Evolutionary conservation across 345 rosid species (phyloP), one percentile per base, ranked within the genome.

Genomic region (Gossypium raimondii): DNA sequence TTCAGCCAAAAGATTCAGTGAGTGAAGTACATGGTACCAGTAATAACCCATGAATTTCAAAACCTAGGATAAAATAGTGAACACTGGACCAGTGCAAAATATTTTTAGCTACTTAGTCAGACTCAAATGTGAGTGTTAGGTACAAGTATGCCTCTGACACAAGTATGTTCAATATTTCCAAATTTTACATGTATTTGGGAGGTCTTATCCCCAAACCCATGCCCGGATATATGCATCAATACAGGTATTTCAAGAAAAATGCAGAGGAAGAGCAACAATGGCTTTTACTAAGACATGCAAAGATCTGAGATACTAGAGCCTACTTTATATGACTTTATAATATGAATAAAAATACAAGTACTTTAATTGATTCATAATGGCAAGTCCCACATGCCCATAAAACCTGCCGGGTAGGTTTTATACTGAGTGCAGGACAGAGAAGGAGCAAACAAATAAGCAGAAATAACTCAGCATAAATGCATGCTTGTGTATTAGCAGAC

Each of bases 321-420:
- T 66, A 22, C 4, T 20, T 66, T 20, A 3, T 12, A 67, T 14
- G n/a, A 67, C 6, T 67, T 47, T 8, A 2, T 2, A 7, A 7
- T 12, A 9, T 12, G 4, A 2, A 11, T 0, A 45, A 52, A 18
- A 18, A n/a, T 7, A 11, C 7, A 47, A 22, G 25, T 12, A 13
- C 11, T 45, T 6, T 53, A 47, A 48, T 47, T 67, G 44, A 68
- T 7, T 17, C 13, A 68, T 1, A 48, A 52, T 52, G 48, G 27
- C 11, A 34, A 29, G 53, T 63, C 18, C 60, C 6, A 59, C 85
- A 57, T 66, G 89, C 94, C 97, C 97, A 89, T 92, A 87, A 92
- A 92, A 70, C 97, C 97, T 74, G 93, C 81, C 56, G 61, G 97
- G 92, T 91, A 91, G 0, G 97, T 89, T 81, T 90, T 90, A 61